Evolutionary conservation across 805 yeast genomes (phyloP).

Genomic region (Yamadazyma nakazawae): DNA sequence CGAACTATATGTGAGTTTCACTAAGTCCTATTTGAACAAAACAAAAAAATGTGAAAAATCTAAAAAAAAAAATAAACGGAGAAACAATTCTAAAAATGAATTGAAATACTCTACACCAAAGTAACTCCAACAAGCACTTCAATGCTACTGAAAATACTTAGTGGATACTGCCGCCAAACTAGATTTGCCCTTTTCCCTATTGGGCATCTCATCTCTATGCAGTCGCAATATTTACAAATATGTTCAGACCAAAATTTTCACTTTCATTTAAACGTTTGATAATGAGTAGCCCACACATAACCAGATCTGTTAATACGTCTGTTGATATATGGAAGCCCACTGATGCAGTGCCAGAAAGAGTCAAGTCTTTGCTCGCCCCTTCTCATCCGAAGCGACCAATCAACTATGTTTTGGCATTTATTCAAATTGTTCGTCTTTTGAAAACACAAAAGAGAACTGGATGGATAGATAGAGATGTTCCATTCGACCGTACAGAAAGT

Average conservation of each 20-base stretch:
- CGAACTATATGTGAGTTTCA: no score
- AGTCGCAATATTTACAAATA: constrained; percentile 12
- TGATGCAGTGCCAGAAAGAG: constrained; percentile 46
- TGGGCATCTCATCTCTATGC: constrained; percentile 4
- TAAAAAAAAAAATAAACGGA: no score
- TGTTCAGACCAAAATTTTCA: background rate
- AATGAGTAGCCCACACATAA: constrained; percentile 1
- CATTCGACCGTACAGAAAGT: constrained; percentile 55
- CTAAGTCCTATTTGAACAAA: no score
- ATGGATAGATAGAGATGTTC: constrained; percentile 71
- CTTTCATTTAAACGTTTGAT: background rate
- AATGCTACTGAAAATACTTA: no score
- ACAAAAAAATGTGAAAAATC: no score
- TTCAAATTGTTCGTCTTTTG: constrained; percentile 66
- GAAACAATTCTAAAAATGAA: no score
- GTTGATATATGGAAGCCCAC: constrained; percentile 49
- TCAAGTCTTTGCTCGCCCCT: constrained; percentile 36
- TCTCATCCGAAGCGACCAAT: constrained; percentile 18
- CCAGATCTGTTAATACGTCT: constrained; percentile 4
- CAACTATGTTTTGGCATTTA: constrained; percentile 54
- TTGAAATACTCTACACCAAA: no score
- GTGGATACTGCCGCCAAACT: no score
- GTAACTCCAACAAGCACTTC: no score
- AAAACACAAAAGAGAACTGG: constrained; percentile 89
- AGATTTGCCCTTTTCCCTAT: background rate